Conservation (phyloP, 805 yeast genomes). For the Candida insectorum region DNA sequence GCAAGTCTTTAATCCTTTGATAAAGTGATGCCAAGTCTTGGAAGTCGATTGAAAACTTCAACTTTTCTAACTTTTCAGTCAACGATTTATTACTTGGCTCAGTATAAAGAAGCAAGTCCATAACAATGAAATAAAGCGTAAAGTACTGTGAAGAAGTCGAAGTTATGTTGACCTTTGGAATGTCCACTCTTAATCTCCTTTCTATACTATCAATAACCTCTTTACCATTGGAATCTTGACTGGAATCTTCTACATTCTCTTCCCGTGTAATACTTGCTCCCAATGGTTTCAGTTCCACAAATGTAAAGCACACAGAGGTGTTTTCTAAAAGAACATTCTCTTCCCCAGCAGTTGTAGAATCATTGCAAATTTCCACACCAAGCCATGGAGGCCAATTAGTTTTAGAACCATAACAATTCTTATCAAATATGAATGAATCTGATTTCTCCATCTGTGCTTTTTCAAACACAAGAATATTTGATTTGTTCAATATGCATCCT, state of each 20-base stretch:
- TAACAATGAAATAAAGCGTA: slow-evolving; percentile 58
- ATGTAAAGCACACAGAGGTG: slow-evolving; percentile 59
- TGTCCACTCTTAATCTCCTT: slow-evolving; percentile 54
- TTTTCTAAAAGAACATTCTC: slow-evolving; percentile 58
- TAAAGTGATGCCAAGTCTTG: slow-evolving; percentile 53
- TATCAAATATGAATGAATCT: slow-evolving; percentile 19
- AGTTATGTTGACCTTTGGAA: slow-evolving; percentile 64
- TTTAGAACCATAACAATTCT: slow-evolving; percentile 58
- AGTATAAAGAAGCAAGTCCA: slow-evolving; percentile 63
- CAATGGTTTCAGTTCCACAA: slow-evolving; percentile 41
- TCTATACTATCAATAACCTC: slow-evolving; percentile 1
- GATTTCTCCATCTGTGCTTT: slow-evolving; percentile 36
- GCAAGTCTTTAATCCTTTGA: slow-evolving; percentile 46
- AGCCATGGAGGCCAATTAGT: slow-evolving; percentile 88
- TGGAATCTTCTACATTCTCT: slow-evolving; percentile 2
- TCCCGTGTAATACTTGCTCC: slow-evolving; percentile 12
- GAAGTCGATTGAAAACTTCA: slow-evolving; percentile 68
- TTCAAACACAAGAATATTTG: slow-evolving; percentile 68
- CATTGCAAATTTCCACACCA: slow-evolving; percentile 60
- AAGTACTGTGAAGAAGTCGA: slow-evolving; percentile 75
- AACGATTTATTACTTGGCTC: slow-evolving; percentile 66
- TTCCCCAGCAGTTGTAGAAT: slow-evolving; percentile 38
- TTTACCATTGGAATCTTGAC: not conserved
- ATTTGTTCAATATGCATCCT: slow-evolving; percentile 65
- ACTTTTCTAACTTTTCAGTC: slow-evolving; percentile 58